Evolutionary conservation across 805 yeast species (phyloP).

Genomic region (Starmerella sp.): DNA sequence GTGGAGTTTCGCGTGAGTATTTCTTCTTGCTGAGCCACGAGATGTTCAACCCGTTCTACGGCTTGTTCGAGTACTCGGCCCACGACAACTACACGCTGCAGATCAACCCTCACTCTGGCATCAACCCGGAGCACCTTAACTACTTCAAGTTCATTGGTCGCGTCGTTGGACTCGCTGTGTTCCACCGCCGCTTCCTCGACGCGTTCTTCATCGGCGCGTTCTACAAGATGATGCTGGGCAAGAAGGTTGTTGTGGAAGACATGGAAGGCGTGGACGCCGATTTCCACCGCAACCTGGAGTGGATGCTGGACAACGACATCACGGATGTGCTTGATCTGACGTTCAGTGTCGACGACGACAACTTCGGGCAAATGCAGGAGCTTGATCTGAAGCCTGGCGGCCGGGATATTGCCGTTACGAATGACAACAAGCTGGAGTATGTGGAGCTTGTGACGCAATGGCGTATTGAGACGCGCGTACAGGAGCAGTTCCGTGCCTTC

Average conservation of each 20-base stretch:
- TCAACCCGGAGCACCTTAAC: conserved; percentile 95
- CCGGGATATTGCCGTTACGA: conserved; percentile 77
- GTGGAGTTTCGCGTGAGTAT: conserved; percentile 98
- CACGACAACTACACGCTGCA: conserved; percentile 97
- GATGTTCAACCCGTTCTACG: conserved; percentile 97
- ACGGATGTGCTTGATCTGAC: conserved; percentile 79
- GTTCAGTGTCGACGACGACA: conserved; percentile 76
- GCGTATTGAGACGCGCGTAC: conserved; percentile 87
- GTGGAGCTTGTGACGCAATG: conserved; percentile 92
- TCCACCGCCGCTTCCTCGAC: conserved; percentile 95
- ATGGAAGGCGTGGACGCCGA: conserved; percentile 99
- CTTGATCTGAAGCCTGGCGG: conserved; percentile 89
- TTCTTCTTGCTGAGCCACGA: conserved; percentile 94
- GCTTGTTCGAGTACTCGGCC: conserved; percentile 93
- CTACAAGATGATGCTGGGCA: conserved; percentile 93
- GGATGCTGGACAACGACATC: conserved; percentile 93
- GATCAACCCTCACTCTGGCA: conserved; percentile 92
- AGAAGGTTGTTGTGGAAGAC: conserved; percentile 89
- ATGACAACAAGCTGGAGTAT: conserved; percentile 79
- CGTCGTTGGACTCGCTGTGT: conserved; percentile 94
- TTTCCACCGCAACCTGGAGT: conserved; percentile 82
- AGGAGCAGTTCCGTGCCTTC: conserved; percentile 91
- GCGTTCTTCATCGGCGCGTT: conserved; percentile 98
- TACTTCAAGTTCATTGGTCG: conserved; percentile 97
- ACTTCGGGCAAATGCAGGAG: conserved; percentile 84